Evolutionary conservation across 352 stramenopile genomes (phyloP), one percentile per base, ranked within the genome.

Genomic region (Phytopythium litorale): DNA sequence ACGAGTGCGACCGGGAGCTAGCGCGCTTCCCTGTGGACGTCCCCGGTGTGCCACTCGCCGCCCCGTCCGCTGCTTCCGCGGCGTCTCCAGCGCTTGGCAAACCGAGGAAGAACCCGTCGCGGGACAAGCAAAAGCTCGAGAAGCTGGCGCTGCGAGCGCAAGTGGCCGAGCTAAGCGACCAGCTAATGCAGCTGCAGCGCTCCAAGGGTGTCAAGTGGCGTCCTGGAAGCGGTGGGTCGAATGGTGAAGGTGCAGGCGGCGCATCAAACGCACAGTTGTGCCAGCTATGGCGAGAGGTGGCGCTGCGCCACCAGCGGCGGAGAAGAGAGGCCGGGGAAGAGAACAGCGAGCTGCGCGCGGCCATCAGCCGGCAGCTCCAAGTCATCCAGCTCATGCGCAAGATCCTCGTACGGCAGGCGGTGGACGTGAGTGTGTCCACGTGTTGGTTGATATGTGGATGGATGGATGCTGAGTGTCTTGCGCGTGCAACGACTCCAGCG

Each of bases 151-250:
- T 74, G 30, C 60, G 67, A 16, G 42, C 25, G 4, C 60, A 70
- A 50, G 67, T 68, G 18, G 40, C 59, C 12, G 67, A 70, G 35
- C 57, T 74, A n/a, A 61, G 69, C n/a, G 49, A 56, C 51, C 50
- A 52, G 8, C 38, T 71, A 7, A 13, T 56, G 54, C 42, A 70
- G n/a, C 42, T 69, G 37, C 52, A 65, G 42, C 61, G 62, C 15
- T 57, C 58, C 55, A 66, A 63, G 46, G 45, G 25, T 33, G 40
- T 2, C 6, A 43, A 13, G 32, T 32, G 28, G 28, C 1, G 28
- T 5, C 28, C 33, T 15, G 15, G 28, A 23, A 19, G 13, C 28
- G 18, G 30, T 21, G 19, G 2, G 0, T 32, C 28, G 16, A 33
- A 5, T 18, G 32, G 51, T 19, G 2, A 28, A 3, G 19, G 4